phyloP scores from a whole-genome alignment of 163 green algal genomes.

The Chlamydomonas reinhardtii region DNA sequence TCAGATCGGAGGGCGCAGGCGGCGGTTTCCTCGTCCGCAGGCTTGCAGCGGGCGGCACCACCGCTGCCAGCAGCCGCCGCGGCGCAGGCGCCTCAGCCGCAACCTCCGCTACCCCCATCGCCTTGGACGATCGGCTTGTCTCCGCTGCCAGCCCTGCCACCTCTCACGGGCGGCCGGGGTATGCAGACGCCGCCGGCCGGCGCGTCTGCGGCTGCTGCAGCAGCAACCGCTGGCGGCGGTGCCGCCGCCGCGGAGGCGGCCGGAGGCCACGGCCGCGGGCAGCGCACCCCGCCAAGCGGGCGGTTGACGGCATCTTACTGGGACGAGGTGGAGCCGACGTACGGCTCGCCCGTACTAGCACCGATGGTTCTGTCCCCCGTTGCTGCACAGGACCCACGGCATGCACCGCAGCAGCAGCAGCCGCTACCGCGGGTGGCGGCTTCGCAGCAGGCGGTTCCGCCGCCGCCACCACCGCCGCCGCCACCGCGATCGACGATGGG shows the following conservation, averaged over 20 bases:
- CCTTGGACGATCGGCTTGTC: neutral
- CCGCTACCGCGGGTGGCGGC: no score
- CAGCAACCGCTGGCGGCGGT: neutral
- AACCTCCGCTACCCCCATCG: neutral
- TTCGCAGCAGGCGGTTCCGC: no score
- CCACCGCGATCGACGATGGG: no score
- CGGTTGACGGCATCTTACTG: conserved; percentile 34
- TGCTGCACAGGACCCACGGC: neutral
- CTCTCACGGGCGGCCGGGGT: no score
- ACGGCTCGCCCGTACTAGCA: neutral
- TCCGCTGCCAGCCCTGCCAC: neutral
- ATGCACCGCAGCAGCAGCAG: neutral
- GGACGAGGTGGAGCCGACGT: conserved; percentile 42
- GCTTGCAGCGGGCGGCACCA: no score
- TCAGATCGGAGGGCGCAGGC: no score
- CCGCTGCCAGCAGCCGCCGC: no score
- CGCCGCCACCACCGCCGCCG: no score
- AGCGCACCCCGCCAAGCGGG: neutral
- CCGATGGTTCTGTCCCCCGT: neutral
- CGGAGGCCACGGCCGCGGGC: neutral
- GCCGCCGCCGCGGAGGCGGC: neutral
- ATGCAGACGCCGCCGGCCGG: no score
- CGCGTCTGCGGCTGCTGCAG: neutral
- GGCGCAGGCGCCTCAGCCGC: no score
- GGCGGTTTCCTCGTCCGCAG: no score